Conservation (phyloP, 2,329 filamentous ascomycete genomes). For the Teratosphaeria epicoccoides region DNA sequence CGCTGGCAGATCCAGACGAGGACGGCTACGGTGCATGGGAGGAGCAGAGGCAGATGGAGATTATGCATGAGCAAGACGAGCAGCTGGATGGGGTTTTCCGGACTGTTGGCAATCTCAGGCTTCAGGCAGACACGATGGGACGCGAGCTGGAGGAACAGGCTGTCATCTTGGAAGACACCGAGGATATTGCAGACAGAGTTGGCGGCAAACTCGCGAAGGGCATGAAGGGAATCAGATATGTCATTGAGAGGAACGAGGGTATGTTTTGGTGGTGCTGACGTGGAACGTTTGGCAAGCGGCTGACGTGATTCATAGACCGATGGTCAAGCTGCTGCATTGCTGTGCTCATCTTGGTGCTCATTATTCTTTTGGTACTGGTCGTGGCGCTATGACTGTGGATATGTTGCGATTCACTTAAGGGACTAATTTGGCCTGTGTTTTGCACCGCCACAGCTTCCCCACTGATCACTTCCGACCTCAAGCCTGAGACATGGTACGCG, state of each 20-base stretch:
- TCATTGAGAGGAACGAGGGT: slow-evolving; percentile 88
- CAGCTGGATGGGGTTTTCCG: slow-evolving; percentile 85
- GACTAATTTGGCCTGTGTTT: neutral
- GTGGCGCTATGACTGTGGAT: slow-evolving; percentile 43
- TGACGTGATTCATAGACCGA: slow-evolving; percentile 37
- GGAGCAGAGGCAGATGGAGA: slow-evolving; percentile 77
- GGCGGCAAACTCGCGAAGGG: slow-evolving; percentile 76
- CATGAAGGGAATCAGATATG: slow-evolving; percentile 72
- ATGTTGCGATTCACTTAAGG: neutral
- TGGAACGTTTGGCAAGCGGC: slow-evolving; percentile 9
- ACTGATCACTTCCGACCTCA: neutral
- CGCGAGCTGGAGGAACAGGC: slow-evolving; percentile 90
- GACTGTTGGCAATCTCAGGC: slow-evolving; percentile 80
- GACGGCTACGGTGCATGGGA: slow-evolving; percentile 61
- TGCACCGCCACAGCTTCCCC: neutral
- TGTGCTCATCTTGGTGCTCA: slow-evolving; percentile 75
- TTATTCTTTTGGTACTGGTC: slow-evolving; percentile 74
- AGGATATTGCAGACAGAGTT: slow-evolving; percentile 75
- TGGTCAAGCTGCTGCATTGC: slow-evolving; percentile 85
- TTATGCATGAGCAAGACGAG: slow-evolving; percentile 92
- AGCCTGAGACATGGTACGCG: neutral
- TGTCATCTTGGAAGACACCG: slow-evolving; percentile 77
- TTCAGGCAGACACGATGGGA: slow-evolving; percentile 93
- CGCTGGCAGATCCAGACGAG: slow-evolving; percentile 26
- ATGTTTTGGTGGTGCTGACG: slow-evolving; percentile 28